phyloP scores from a whole-genome alignment of 2,329 filamentous ascomycete genomes.

The Clonostachys solani region DNA sequence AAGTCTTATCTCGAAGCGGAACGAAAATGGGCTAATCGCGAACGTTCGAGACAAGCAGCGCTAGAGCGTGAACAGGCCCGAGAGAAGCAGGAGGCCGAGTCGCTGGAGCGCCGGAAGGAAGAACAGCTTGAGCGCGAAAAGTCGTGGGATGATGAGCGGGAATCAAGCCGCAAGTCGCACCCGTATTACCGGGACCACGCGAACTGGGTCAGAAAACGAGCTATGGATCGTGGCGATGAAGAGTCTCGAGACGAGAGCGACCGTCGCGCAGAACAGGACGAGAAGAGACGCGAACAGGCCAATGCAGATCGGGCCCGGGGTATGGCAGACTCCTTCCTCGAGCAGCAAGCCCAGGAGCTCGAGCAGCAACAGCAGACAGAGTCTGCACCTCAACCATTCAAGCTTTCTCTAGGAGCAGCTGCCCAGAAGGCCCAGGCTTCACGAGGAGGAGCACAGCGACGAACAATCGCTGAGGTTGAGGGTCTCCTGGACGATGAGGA shows the following conservation, averaged over 20 bases:
- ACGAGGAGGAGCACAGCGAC: slow-evolving; percentile 53
- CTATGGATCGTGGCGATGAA: slow-evolving; percentile 69
- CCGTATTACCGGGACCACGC: slow-evolving; percentile 86
- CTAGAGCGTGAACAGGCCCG: slow-evolving; percentile 80
- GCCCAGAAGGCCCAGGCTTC: slow-evolving; percentile 67
- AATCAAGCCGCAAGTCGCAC: slow-evolving; percentile 66
- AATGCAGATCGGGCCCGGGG: slow-evolving; percentile 76
- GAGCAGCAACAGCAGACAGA: slow-evolving; percentile 35
- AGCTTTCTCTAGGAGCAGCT: slow-evolving; percentile 85
- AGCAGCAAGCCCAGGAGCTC: slow-evolving; percentile 76
- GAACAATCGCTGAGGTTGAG: slow-evolving; percentile 91
- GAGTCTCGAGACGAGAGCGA: slow-evolving; percentile 77
- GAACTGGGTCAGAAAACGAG: slow-evolving; percentile 79
- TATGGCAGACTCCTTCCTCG: slow-evolving; percentile 88
- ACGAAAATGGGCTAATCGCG: slow-evolving; percentile 85
- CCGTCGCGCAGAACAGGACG: slow-evolving; percentile 71
- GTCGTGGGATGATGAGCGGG: slow-evolving; percentile 89
- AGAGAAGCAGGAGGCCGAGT: slow-evolving; percentile 70
- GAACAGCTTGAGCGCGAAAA: slow-evolving; percentile 59
- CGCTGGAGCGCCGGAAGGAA: slow-evolving; percentile 61
- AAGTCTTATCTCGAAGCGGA: slow-evolving; percentile 82
- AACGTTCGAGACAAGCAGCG: slow-evolving; percentile 78
- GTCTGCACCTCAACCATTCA: slow-evolving; percentile 70
- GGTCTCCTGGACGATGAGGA: slow-evolving; percentile 94
- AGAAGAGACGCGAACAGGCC: slow-evolving; percentile 63